Percentiles rank a stretch among this genome's conserved stretches.
Conservation (phyloP, 768 basidiomycete genomes). For the Pleurotus tuoliensis region DNA sequence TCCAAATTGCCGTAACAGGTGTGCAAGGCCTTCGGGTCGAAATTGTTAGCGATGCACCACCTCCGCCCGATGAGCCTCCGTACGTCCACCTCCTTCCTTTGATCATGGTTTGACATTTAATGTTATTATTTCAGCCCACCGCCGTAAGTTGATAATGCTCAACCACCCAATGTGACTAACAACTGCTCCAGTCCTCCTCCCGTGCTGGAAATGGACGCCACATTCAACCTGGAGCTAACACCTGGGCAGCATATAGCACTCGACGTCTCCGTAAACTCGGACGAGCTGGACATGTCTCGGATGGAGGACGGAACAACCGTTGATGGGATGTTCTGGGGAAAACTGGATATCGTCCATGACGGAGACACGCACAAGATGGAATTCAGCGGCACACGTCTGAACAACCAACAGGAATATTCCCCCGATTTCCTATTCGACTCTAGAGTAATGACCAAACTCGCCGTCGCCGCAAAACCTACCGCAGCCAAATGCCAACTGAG, state of each 20-base stretch:
- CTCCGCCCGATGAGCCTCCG: slow-evolving; percentile 83
- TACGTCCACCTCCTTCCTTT: slow-evolving; percentile 35
- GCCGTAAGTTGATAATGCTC: slow-evolving; percentile 31
- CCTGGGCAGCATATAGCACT: slow-evolving; percentile 80
- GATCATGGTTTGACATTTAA: background rate
- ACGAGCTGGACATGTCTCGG: slow-evolving; percentile 86
- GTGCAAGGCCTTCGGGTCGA: slow-evolving; percentile 82
- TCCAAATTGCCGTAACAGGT: slow-evolving; percentile 83
- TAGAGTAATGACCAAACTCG: slow-evolving; percentile 72
- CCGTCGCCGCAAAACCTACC: slow-evolving; percentile 68
- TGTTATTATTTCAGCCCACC: slow-evolving; percentile 32
- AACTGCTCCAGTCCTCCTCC: slow-evolving; percentile 52
- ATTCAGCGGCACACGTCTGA: slow-evolving; percentile 75
- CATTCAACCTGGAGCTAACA: slow-evolving; percentile 75
- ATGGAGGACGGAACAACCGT: slow-evolving; percentile 89
- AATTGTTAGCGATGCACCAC: slow-evolving; percentile 81
- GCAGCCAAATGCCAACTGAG: slow-evolving; percentile 75
- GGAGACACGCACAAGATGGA: slow-evolving; percentile 79
- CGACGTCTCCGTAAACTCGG: slow-evolving; percentile 74
- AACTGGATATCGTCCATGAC: slow-evolving; percentile 76
- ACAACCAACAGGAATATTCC: slow-evolving; percentile 55
- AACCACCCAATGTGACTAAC: background rate
- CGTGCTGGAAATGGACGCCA: slow-evolving; percentile 82
- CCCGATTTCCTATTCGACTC: slow-evolving; percentile 74
- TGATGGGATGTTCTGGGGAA: slow-evolving; percentile 86